A percentile compares a stretch with the other conserved stretches of the same genome.
phyloP scores from a whole-genome alignment of 371 early-diverging fungal genomes.

The Mortierella sp. region DNA sequence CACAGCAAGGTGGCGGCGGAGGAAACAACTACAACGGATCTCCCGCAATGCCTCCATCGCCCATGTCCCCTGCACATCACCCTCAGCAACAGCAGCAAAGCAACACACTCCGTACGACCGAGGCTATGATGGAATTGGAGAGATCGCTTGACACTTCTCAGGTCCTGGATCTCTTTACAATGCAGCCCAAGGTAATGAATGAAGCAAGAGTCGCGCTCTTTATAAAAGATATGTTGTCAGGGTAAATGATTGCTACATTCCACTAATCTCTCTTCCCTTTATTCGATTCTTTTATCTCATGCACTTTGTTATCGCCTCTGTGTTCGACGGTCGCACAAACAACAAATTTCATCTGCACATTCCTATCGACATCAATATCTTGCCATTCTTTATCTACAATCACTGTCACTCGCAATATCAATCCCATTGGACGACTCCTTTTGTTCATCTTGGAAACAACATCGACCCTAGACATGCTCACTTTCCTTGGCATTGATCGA shows the following conservation, averaged over 20 bases:
- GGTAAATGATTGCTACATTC: neutral
- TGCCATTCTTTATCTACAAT: neutral
- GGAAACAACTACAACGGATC: constrained; percentile 24
- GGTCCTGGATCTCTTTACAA: constrained; percentile 51
- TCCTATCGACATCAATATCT: neutral
- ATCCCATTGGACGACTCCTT: neutral
- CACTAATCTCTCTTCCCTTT: neutral
- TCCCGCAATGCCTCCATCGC: constrained; percentile 55
- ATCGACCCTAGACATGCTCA: constrained; percentile 26
- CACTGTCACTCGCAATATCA: neutral
- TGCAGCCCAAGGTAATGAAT: constrained; percentile 55
- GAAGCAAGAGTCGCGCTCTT: neutral
- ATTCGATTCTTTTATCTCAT: constrained; percentile 13
- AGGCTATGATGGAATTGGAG: constrained; percentile 47
- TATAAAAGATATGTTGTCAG: neutral
- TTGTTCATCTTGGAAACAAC: neutral
- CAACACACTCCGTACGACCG: constrained; percentile 12
- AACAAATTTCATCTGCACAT: neutral
- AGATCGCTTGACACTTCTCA: constrained; percentile 40
- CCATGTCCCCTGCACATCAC: constrained; percentile 43
- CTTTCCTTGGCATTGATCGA: constrained; percentile 49
- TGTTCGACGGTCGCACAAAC: constrained; percentile 23
- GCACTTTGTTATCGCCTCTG: neutral
- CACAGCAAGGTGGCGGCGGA: constrained; percentile 33
- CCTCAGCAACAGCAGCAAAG: constrained; percentile 25